Evolutionary conservation across 2,329 filamentous ascomycete species (phyloP), one percentile per base, ranked within the genome.

Genomic region (Aspergillus sojae): DNA sequence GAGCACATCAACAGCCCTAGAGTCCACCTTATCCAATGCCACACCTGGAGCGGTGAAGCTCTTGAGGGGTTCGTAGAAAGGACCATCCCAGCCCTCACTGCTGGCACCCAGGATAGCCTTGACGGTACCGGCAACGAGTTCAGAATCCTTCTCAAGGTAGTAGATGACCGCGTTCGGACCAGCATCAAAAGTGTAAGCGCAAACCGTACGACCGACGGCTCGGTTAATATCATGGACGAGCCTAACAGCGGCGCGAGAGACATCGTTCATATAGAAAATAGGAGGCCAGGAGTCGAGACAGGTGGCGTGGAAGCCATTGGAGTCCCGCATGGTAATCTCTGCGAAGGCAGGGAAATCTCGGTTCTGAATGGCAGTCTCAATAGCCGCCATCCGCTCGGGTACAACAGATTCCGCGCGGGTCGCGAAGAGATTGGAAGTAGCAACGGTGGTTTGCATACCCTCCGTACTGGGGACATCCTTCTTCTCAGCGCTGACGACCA

Each of bases 221-320:
- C 85, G 84, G 75, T 99, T 99, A 81, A 98, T 92, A 70, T 89
- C 86, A 82, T 99, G 93, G 34, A 97, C 94, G 19, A 93, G 89
- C 58, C 92, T 86, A 64, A 99, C 92, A 6, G 94, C 93, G 1
- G 94, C 93, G 43, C 91, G 85, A 23, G 91, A 94, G 19, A 94
- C 89, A 76, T 99, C 95, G 80, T 97, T 99, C 85, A 99, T 89
- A 84, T 99, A 99, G 81, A 97, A 97, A 76, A 99, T 99, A 21
- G 96, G 95, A 52, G 96, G 95, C 81, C 93, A 93, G 1, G 95
- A 98, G 77, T 99, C 95, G 71, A 96, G 84, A 78, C 95, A 98
- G 62, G 90, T 93, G 43, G 95, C 92, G 79, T 99, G 95, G 88
- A 99, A 99, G 64, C 89, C 92, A 82, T 99, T 99, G 75, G 91